A percentile compares a stretch with the other conserved stretches of the same genome.
Conservation (phyloP, 495 filamentous ascomycete species). For the Amniculicola lignicola region DNA sequence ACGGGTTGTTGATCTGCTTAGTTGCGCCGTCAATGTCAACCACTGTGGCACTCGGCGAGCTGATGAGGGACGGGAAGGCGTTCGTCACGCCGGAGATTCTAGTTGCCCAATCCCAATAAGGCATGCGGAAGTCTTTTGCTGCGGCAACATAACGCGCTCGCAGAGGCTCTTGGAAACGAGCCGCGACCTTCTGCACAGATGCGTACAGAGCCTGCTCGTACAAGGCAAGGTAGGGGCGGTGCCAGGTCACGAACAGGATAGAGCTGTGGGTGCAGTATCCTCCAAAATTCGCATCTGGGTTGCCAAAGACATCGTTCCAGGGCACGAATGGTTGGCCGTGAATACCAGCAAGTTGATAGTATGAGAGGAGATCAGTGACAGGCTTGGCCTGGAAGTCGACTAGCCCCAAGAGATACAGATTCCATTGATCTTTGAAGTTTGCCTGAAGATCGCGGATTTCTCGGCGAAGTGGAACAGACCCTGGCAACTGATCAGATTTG, state of each 20-base stretch:
- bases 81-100: background rate
- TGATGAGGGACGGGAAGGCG: slow-evolving; percentile 13
- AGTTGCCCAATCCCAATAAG: slow-evolving; percentile 27
- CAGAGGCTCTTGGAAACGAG: slow-evolving; percentile 1
- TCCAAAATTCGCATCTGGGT: background rate
- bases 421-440: slow-evolving; percentile 49
- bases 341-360: slow-evolving; percentile 58
- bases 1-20: slow-evolving; percentile 17
- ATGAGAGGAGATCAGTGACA: slow-evolving; percentile 53
- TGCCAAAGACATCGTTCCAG: slow-evolving; percentile 11
- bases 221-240: slow-evolving; percentile 16
- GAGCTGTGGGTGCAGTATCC: slow-evolving; percentile 21
- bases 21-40: slow-evolving; percentile 15
- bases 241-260: slow-evolving; percentile 19
- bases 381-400: slow-evolving; percentile 52
- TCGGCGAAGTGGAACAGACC: slow-evolving; percentile 16
- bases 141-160: slow-evolving; percentile 15
- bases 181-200: slow-evolving; percentile 7
- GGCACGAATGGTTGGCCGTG: slow-evolving; percentile 19
- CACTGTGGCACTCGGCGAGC: slow-evolving; percentile 3
- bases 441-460: slow-evolving; percentile 20
- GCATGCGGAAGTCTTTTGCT: slow-evolving; percentile 17
- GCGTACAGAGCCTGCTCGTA: slow-evolving; percentile 23
- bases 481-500: slow-evolving; percentile 2
- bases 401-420: slow-evolving; percentile 55